phyloP scores from a whole-genome alignment of 1,284 basidiomycete genomes.

The Leucoagaricus sp. region DNA sequence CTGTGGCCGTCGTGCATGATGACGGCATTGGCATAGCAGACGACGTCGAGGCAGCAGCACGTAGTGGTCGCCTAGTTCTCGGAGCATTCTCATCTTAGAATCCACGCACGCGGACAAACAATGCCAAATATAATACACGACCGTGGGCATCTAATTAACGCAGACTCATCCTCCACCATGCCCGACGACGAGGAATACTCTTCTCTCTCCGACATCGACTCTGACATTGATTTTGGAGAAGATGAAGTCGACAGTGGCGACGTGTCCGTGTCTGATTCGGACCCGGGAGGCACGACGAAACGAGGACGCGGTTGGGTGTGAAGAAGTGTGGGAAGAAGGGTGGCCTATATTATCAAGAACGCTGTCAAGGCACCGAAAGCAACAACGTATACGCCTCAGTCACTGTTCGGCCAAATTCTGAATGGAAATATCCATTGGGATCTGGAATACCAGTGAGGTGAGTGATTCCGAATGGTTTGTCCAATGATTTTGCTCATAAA shows the following conservation, averaged over 20 bases:
- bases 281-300: conserved; percentile 22
- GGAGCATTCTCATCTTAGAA: background rate
- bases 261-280: conserved; percentile 16
- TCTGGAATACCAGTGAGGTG: too few relatives aligned
- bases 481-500: too few relatives aligned
- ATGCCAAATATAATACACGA: too few relatives aligned
- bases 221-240: background rate
- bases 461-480: too few relatives aligned
- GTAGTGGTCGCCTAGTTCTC: background rate
- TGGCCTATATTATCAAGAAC: too few relatives aligned
- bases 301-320: conserved; percentile 17
- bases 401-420: too few relatives aligned
- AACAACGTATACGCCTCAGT: too few relatives aligned
- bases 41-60: background rate
- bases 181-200: conserved; percentile 1
- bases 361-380: too few relatives aligned
- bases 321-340: conserved; percentile 16
- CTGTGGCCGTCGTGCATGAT: conserved; percentile 17
- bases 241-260: background rate
- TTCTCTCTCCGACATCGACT: background rate
- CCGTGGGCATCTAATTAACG: too few relatives aligned
- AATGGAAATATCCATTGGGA: too few relatives aligned
- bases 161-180: background rate
- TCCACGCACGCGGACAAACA: background rate
- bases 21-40: background rate